Conservation (phyloP, 192 early-diverging fungal species). For the Kickxella alabastrina region DNA sequence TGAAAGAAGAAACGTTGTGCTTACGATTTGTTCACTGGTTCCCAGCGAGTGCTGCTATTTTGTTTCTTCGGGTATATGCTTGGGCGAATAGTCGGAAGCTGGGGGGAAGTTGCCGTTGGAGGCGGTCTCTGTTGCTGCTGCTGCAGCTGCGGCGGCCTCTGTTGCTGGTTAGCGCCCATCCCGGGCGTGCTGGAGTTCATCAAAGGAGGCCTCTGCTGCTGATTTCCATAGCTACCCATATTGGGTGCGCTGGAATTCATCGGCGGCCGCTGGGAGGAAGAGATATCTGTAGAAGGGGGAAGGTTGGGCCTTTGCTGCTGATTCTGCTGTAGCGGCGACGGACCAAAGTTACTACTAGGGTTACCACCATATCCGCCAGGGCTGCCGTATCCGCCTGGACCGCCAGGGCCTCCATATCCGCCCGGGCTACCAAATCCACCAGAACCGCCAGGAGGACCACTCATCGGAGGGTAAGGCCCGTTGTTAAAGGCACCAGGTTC, state of each 20-base stretch:
- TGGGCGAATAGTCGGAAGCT: too few relatives aligned
- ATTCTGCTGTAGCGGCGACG: constrained; percentile 2
- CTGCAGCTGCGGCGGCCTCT: background rate
- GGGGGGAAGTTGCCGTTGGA: too few relatives aligned
- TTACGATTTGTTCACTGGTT: background rate
- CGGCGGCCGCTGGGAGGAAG: too few relatives aligned
- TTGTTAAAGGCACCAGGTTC: constrained; percentile 1
- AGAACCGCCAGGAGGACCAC: constrained; percentile 2
- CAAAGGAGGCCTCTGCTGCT: background rate
- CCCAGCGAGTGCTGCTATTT: too few relatives aligned
- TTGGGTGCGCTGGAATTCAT: too few relatives aligned
- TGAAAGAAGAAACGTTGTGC: too few relatives aligned
- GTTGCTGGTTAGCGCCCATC: constrained; percentile 3
- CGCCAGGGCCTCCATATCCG: constrained; percentile 4
- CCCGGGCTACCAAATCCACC: constrained; percentile 13
- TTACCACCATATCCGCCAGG: constrained; percentile 2
- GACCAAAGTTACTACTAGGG: constrained; percentile 7
- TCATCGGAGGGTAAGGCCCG: background rate
- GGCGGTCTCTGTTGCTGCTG: too few relatives aligned
- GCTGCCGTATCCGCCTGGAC: constrained; percentile 12
- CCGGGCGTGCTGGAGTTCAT: constrained; percentile 15
- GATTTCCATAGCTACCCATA: too few relatives aligned
- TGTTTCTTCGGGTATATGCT: too few relatives aligned
- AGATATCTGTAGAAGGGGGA: too few relatives aligned
- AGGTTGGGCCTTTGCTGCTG: constrained; percentile 6